Conservation (phyloP, 2,329 filamentous ascomycete genomes). For the Aspergillus pseudonomiae region DNA sequence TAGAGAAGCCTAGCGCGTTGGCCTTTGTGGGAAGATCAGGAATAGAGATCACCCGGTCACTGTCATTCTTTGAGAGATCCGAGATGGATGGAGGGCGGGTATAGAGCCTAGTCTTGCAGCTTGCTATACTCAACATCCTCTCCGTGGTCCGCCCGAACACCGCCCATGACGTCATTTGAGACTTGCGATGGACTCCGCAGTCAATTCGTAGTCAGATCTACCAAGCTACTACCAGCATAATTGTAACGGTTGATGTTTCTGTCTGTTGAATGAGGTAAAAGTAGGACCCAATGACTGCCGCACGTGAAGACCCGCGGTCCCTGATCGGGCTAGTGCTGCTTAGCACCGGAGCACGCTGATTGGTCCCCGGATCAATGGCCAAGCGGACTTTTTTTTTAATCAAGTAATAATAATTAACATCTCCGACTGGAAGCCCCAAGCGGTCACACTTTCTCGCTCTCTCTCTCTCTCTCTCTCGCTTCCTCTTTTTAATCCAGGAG, state of each 20-base stretch:
- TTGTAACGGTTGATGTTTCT: background rate
- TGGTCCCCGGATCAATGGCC: conserved; percentile 12
- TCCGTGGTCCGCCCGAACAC: background rate
- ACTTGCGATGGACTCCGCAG: background rate
- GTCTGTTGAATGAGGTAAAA: background rate
- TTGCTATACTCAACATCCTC: background rate
- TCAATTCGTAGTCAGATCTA: background rate
- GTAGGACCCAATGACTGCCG: conserved; percentile 20
- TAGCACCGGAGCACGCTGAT: conserved; percentile 23
- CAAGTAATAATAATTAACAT: background rate
- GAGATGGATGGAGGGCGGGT: conserved; percentile 15
- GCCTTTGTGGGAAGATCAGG: conserved; percentile 53
- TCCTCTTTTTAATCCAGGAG: conserved; percentile 6
- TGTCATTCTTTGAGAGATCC: conserved; percentile 44
- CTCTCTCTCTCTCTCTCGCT: background rate
- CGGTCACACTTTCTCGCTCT: conserved; percentile 5
- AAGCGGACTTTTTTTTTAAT: conserved; percentile 1
- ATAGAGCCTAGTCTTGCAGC: background rate
- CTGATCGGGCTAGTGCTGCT: conserved; percentile 18
- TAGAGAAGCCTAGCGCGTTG: conserved; percentile 56
- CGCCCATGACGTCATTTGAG: background rate
- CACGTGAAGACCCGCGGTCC: conserved; percentile 21
- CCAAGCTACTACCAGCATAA: background rate
- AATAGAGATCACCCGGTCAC: conserved; percentile 52
- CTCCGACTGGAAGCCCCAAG: background rate